Conservation (phyloP, 805 yeast species). For the Zygosaccharomyces bailii region DNA sequence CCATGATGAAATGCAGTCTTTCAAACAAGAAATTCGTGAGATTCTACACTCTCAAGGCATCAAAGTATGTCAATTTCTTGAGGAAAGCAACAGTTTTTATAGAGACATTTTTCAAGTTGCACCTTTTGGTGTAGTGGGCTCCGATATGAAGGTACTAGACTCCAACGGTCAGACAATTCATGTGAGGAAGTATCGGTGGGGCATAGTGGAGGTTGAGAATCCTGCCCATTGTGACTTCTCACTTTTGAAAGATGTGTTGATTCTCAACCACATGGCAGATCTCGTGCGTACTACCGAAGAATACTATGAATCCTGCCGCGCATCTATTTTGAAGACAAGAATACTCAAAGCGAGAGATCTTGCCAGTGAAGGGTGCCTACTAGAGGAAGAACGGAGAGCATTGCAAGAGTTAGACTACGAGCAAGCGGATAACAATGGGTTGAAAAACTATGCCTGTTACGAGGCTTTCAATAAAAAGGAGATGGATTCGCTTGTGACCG, state of each 20-base stretch:
- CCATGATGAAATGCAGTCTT: slow-evolving; percentile 47
- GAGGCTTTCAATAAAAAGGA: slow-evolving; percentile 36
- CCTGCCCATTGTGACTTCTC: slow-evolving; percentile 72
- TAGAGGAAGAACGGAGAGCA: slow-evolving; percentile 11
- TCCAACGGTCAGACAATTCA: slow-evolving; percentile 50
- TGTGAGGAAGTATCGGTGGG: slow-evolving; percentile 84
- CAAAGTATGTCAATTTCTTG: slow-evolving; percentile 50
- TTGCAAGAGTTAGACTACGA: slow-evolving; percentile 24
- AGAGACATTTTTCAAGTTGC: slow-evolving; percentile 40
- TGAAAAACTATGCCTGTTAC: slow-evolving; percentile 41
- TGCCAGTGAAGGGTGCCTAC: background rate
- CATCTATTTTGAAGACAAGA: slow-evolving; percentile 52
- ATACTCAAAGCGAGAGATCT: slow-evolving; percentile 30
- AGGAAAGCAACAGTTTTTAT: slow-evolving; percentile 37
- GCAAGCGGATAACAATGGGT: slow-evolving; percentile 30
- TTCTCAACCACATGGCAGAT: slow-evolving; percentile 73
- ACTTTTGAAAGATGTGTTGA: slow-evolving; percentile 57
- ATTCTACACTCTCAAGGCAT: slow-evolving; percentile 55
- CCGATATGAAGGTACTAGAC: slow-evolving; percentile 48
- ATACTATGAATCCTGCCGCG: slow-evolving; percentile 69
- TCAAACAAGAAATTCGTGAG: slow-evolving; percentile 51
- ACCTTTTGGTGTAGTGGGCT: slow-evolving; percentile 73
- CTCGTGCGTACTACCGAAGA: slow-evolving; percentile 70
- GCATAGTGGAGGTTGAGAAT: slow-evolving; percentile 79
- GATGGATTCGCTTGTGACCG: slow-evolving; percentile 41